Percentiles rank a stretch among this genome's conserved stretches.
Evolutionary conservation across 163 green algal genomes (phyloP).

Genomic region (Scenedesmus sp.): DNA sequence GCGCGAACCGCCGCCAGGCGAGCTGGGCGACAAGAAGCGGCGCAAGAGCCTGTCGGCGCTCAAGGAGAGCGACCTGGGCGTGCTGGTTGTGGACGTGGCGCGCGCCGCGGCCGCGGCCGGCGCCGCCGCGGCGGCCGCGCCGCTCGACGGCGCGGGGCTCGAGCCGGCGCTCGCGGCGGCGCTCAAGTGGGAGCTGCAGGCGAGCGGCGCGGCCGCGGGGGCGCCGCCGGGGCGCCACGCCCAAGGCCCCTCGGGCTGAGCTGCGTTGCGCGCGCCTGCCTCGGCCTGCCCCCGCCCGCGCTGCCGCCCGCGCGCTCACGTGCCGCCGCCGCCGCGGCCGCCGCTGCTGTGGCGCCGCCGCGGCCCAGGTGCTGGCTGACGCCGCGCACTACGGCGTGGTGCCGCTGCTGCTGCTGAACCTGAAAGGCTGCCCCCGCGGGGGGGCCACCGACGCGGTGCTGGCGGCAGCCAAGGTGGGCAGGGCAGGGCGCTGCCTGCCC

Average conservation of each 20-base stretch:
- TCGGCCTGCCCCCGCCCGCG: neutral
- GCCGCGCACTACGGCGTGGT: constrained; percentile 52
- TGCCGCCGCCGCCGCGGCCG: no score
- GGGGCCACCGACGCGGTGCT: constrained; percentile 5
- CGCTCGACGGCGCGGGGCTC: constrained; percentile 10
- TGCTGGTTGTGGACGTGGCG: constrained; percentile 65
- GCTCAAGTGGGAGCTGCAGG: no score
- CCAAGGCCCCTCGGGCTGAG: no score
- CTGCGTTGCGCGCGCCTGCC: no score
- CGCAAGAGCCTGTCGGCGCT: constrained; percentile 58
- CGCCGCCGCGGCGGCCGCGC: neutral
- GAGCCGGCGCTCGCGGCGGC: constrained; percentile 19
- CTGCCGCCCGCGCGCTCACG: neutral
- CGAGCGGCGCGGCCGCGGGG: no score
- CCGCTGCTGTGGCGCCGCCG: constrained; percentile 48
- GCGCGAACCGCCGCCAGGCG: no score
- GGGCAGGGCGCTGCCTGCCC: neutral
- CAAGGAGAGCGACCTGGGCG: constrained; percentile 69
- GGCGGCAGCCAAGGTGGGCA: neutral
- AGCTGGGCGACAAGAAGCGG: constrained; percentile 68
- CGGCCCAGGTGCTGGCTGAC: constrained; percentile 46
- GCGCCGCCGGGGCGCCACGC: no score
- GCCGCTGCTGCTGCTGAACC: constrained; percentile 68
- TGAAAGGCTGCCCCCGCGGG: constrained; percentile 39
- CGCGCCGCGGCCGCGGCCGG: constrained; percentile 18